Conservation (phyloP, 78 protist species). For the Dictyostelium intermedium region DNA sequence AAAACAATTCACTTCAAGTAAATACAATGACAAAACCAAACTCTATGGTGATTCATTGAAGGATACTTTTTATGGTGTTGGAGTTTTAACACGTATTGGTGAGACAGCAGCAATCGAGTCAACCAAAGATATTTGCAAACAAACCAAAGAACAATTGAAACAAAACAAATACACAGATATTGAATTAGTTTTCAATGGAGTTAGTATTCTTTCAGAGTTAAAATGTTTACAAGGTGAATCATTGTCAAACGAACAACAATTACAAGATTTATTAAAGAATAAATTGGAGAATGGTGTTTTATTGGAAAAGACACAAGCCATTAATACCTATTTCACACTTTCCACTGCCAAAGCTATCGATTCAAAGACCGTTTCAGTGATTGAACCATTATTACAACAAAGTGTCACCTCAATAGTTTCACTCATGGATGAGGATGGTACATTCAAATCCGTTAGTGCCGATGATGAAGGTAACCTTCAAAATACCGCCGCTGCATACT, state of each 20-base stretch:
- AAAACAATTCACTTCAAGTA: background rate
- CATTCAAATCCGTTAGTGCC: background rate
- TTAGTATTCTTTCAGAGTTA: slow-evolving; percentile 18
- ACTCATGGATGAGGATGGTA: slow-evolving; percentile 40
- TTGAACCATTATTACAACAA: background rate
- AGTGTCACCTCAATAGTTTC: background rate
- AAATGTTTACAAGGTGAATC: slow-evolving; percentile 13
- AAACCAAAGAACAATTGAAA: background rate
- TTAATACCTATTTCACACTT: background rate
- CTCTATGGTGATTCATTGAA: background rate
- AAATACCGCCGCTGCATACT: slow-evolving; percentile 36
- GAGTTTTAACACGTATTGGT: slow-evolving; percentile 52
- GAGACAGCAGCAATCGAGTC: background rate
- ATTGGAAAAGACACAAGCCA: background rate
- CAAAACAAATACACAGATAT: background rate
- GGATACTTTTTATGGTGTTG: slow-evolving; percentile 54
- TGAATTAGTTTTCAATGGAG: slow-evolving; percentile 18
- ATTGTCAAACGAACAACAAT: background rate
- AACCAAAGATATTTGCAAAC: background rate
- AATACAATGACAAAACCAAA: background rate
- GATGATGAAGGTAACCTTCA: slow-evolving; percentile 4
- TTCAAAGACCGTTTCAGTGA: background rate
- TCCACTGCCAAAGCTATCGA: slow-evolving; percentile 4
- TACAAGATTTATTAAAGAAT: background rate
- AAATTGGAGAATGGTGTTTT: slow-evolving; percentile 5